phyloP scores from a whole-genome alignment of 2,329 filamentous ascomycete species.

The Fusarium temperatum region DNA sequence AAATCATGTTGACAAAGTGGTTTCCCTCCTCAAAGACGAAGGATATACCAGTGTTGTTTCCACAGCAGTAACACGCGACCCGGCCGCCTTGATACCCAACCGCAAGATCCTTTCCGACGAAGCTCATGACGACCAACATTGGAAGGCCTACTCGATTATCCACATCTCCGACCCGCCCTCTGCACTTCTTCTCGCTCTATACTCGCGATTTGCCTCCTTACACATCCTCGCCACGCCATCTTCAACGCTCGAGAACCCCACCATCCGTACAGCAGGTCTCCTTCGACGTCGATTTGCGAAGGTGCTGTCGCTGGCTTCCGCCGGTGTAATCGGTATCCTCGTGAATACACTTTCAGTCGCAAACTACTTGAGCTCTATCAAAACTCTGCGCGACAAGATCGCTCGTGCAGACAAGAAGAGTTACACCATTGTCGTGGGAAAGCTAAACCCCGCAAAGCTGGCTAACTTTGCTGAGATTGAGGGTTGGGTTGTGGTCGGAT shows the following conservation, averaged over 20 bases:
- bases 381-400: slow-evolving; percentile 77
- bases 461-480: slow-evolving; percentile 97
- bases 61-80: slow-evolving; percentile 80
- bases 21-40: slow-evolving; percentile 59
- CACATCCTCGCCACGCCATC: slow-evolving; percentile 78
- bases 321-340: slow-evolving; percentile 88
- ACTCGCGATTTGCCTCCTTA: slow-evolving; percentile 80
- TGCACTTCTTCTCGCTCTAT: slow-evolving; percentile 85
- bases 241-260: slow-evolving; percentile 58
- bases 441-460: slow-evolving; percentile 93
- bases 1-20: slow-evolving; percentile 72
- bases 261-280: slow-evolving; percentile 58
- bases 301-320: slow-evolving; percentile 80
- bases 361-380: slow-evolving; percentile 86
- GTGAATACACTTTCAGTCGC: slow-evolving; percentile 94
- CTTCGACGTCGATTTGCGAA: slow-evolving; percentile 90
- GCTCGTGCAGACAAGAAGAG: slow-evolving; percentile 87
- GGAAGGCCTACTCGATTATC: slow-evolving; percentile 79
- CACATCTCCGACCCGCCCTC: slow-evolving; percentile 84
- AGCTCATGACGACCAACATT: slow-evolving; percentile 51
- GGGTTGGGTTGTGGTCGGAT: slow-evolving; percentile 96
- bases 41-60: slow-evolving; percentile 78
- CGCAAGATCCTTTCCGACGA: slow-evolving; percentile 68
- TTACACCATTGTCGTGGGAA: slow-evolving; percentile 96
- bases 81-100: slow-evolving; percentile 84